Evolutionary conservation across 2,329 filamentous ascomycete genomes (phyloP).

Genomic region (Colletotrichum karsti): DNA sequence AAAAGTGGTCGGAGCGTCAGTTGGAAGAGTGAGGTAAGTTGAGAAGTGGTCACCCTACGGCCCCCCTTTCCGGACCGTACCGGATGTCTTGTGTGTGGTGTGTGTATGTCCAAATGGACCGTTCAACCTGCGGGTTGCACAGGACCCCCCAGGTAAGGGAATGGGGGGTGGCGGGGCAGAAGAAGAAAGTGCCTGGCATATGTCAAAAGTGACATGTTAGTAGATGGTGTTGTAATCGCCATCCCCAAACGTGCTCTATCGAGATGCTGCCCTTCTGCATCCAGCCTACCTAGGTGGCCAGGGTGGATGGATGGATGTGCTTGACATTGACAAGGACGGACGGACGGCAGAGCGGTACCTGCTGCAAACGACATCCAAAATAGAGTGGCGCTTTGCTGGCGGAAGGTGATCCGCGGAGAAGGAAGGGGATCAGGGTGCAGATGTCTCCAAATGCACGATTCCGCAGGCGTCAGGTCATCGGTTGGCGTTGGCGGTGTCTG

Average conservation of each 20-base stretch:
- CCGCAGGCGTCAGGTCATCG: background rate
- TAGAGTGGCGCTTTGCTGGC: background rate
- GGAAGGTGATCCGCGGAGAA: background rate
- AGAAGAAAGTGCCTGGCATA: background rate
- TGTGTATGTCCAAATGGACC: background rate
- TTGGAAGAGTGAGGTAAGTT: too few relatives aligned
- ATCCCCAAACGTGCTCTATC: slow-evolving; percentile 1
- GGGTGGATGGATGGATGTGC: too few relatives aligned
- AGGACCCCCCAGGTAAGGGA: background rate
- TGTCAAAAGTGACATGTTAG: background rate
- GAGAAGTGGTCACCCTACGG: background rate
- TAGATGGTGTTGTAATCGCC: too few relatives aligned
- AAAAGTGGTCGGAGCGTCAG: background rate
- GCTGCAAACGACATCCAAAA: slow-evolving; percentile 14
- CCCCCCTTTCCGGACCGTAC: background rate
- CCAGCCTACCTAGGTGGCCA: background rate
- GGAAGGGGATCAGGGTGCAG: background rate
- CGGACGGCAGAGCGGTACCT: background rate
- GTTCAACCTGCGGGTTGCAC: background rate
- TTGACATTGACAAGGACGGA: background rate
- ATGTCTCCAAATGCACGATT: background rate
- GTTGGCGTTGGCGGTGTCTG: background rate
- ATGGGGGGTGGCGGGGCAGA: background rate
- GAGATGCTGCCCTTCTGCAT: background rate
- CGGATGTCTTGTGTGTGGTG: background rate